Conservation (phyloP, 75 land plant species). For the Chamaecyparis obtusa region DNA sequence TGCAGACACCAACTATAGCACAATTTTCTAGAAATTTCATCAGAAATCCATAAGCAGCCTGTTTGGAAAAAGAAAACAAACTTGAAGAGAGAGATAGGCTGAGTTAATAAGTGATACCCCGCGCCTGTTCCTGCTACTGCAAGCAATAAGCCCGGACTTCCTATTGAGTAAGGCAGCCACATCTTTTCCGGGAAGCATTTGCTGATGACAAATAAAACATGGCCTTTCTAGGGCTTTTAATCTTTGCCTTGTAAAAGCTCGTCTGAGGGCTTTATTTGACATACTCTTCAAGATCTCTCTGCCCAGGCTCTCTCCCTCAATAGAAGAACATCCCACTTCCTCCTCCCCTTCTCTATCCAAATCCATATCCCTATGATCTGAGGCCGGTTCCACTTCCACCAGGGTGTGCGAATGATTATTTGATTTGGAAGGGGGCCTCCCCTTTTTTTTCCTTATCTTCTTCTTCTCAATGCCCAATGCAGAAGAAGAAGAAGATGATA, state of each 20-base stretch:
- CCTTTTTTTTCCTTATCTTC: constrained; percentile 1
- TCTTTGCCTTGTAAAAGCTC: constrained; percentile 59
- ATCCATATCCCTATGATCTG: background rate
- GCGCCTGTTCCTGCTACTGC: constrained; percentile 83
- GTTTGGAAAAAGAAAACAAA: background rate
- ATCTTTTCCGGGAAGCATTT: constrained; percentile 82
- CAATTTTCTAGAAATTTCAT: background rate
- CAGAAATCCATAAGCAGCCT: background rate
- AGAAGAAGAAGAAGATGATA: background rate
- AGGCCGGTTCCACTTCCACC: background rate
- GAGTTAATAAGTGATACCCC: constrained; percentile 55
- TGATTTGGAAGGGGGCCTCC: background rate
- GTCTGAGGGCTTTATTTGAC: constrained; percentile 41
- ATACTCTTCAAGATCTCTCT: constrained; percentile 6
- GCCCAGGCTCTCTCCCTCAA: constrained; percentile 16
- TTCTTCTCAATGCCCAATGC: constrained; percentile 4
- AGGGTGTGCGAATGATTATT: background rate
- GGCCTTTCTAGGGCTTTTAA: constrained; percentile 55
- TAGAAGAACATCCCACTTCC: background rate
- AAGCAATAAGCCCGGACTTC: constrained; percentile 68
- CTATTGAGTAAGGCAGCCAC: constrained; percentile 82
- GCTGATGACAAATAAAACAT: constrained; percentile 90
- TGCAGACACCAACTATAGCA: background rate
- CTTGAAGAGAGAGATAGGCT: background rate
- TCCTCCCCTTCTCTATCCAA: background rate